These are phyloP conservation scores for Pneumocystis wakefieldiae DNA, from an alignment of 1,139 yeast genomes.

Conservation along the genomic window DNA sequence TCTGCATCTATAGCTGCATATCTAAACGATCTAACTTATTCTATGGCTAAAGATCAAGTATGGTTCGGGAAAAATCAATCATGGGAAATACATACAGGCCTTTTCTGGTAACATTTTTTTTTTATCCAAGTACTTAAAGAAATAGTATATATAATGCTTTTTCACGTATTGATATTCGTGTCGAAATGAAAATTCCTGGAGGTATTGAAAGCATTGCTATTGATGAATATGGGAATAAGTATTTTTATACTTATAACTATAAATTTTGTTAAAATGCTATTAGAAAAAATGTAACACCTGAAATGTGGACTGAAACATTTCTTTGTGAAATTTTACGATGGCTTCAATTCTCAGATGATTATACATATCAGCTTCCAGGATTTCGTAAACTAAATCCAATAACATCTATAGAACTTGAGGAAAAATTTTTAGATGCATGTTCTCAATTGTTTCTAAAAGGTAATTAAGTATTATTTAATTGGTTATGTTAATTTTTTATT, in stretches of 20 bases:
- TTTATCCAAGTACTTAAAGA: neutral
- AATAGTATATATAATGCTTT: slow-evolving; percentile 45
- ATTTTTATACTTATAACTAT: slow-evolving; percentile 19
- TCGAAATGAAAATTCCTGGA: slow-evolving; percentile 56
- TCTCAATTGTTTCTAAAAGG: slow-evolving; percentile 56
- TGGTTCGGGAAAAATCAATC: slow-evolving; percentile 65
- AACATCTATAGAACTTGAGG: slow-evolving; percentile 26
- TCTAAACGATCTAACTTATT: slow-evolving; percentile 53
- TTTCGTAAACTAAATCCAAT: slow-evolving; percentile 51
- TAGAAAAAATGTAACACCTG: slow-evolving; percentile 22
- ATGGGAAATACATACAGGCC: slow-evolving; percentile 64
- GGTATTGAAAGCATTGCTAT: slow-evolving; percentile 65
- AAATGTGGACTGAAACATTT: slow-evolving; percentile 66
- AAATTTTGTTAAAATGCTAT: neutral
- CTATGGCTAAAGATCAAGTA: slow-evolving; percentile 44
- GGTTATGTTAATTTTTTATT: neutral
- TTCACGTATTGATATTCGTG: slow-evolving; percentile 53
- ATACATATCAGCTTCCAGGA: slow-evolving; percentile 46
- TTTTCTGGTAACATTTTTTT: slow-evolving; percentile 30
- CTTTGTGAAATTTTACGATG: slow-evolving; percentile 62
- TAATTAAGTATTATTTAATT: slow-evolving; percentile 12
- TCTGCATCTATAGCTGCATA: slow-evolving; percentile 54
- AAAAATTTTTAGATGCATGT: slow-evolving; percentile 43
- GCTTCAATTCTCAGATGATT: slow-evolving; percentile 52
- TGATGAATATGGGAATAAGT: slow-evolving; percentile 36